A percentile compares a stretch with the other conserved stretches of the same genome.
These are phyloP conservation scores for Porcisia hertigi DNA, from an alignment of 208 protist genomes.

Conservation along the genomic window DNA sequence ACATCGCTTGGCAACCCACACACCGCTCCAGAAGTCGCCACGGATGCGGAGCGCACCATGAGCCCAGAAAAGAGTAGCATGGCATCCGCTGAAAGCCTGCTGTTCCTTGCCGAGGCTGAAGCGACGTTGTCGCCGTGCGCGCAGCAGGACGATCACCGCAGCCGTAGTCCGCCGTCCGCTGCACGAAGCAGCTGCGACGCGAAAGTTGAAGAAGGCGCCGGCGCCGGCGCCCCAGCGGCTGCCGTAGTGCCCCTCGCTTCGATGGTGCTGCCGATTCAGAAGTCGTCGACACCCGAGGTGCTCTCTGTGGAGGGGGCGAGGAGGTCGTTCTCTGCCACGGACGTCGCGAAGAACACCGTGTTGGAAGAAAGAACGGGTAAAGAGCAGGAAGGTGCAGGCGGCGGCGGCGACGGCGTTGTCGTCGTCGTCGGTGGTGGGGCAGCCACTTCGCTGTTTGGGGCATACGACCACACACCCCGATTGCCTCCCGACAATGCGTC, in stretches of 20 bases:
- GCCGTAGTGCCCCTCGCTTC: no score
- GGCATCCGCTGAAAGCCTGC: neutral
- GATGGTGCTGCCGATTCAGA: neutral
- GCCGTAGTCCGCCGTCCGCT: neutral
- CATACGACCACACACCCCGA: neutral
- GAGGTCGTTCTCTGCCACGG: no score
- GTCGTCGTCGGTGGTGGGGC: no score
- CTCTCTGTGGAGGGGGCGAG: no score
- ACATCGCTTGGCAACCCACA: neutral
- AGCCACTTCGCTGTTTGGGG: neutral
- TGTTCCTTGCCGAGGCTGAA: neutral
- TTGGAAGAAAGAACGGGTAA: no score
- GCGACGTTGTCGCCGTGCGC: neutral
- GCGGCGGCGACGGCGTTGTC: no score
- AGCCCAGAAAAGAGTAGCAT: neutral
- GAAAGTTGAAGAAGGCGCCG: neutral
- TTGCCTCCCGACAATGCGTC: neutral
- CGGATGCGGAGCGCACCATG: neutral
- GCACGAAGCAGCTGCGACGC: neutral
- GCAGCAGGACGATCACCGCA: neutral
- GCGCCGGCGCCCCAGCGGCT: neutral
- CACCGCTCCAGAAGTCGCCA: neutral
- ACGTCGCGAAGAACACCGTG: no score
- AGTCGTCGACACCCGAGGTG: neutral
- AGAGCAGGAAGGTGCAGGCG: no score